Evolutionary conservation across 169 alveolate species (phyloP), one percentile per base, ranked within the genome.

Genomic region (Prorocentrum cordatum): DNA sequence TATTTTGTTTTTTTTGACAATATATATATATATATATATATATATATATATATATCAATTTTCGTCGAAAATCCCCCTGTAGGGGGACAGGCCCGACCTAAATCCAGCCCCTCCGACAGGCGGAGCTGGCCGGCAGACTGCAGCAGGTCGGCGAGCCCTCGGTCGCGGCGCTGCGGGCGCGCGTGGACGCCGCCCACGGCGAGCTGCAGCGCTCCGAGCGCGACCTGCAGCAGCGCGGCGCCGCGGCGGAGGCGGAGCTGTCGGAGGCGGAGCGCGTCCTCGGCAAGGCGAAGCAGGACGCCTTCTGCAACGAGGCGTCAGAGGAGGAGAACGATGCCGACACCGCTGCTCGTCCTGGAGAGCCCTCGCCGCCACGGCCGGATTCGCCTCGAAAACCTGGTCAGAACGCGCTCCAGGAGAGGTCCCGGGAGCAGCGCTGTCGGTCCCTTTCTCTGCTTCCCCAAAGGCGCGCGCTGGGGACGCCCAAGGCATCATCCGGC

Each of bases 211-310:
- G 50, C 42, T 50, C 79, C 16, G 90, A 80, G 54, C 77, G 79
- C 27, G 90, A 80, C 24, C 90, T 62, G 71, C 61, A 79, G 24
- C 90, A 80, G 80, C 64, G 90, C 22, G 90, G 62, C 54, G 27
- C 77, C 6, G 68, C 45, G 24, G 90, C 90, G 10, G 90, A 80
- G 58, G 90, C 61, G 26, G 27, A 58, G 42, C 27, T 80, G 22
- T 77, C 90, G 36, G 73, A 66, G 0, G 68, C 90, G 1, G 90
- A 80, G 68, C 77, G 90, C 16, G 79, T 70, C 26, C 31, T 80
- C 54, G 67, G 50, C 18, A 38, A 7, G 47, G 47, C 18, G 47
- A 7, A 12, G 47, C 47, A 12, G n/a, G n/a, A n/a, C n/a, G n/a
- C n/a, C n/a, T n/a, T n/a, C n/a, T n/a, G n/a, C n/a, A n/a, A n/a